Percentiles rank a stretch among this genome's conserved stretches.
Conservation (phyloP, 305 asterid species). For the Salvia sclarea region DNA sequence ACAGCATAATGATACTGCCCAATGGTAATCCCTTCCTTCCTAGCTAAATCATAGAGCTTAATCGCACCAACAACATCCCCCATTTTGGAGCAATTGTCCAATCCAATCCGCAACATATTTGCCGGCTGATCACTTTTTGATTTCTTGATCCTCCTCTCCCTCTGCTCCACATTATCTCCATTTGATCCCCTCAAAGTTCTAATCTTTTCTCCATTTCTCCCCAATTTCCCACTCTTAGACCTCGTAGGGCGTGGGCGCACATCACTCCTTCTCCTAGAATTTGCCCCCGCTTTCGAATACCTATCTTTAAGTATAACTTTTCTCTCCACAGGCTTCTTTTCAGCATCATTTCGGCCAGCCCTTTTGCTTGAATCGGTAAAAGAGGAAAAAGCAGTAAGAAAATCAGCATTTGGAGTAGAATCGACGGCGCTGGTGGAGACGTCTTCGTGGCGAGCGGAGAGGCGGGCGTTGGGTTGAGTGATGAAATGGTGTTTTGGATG, state of each 20-base stretch:
- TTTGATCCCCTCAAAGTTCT: slow-evolving; percentile 27
- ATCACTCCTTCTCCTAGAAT: slow-evolving; percentile 36
- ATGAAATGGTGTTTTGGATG: slow-evolving; percentile 24
- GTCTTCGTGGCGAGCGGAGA: slow-evolving; percentile 36
- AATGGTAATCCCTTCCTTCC: slow-evolving; percentile 53
- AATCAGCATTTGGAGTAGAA: slow-evolving; percentile 32
- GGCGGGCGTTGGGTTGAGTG: slow-evolving; percentile 34
- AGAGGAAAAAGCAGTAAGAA: slow-evolving; percentile 44
- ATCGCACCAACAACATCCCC: slow-evolving; percentile 75
- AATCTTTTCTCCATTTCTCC: slow-evolving; percentile 22
- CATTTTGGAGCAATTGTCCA: slow-evolving; percentile 75
- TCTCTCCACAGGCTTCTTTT: slow-evolving; percentile 41
- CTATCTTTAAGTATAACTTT: slow-evolving; percentile 48
- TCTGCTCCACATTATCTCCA: slow-evolving; percentile 36
- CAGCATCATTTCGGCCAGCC: slow-evolving; percentile 24
- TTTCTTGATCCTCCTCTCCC: slow-evolving; percentile 47
- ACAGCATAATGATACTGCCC: slow-evolving; percentile 80
- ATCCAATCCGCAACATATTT: slow-evolving; percentile 54
- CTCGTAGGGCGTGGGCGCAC: background rate
- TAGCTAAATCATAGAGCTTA: slow-evolving; percentile 61
- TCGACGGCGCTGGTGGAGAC: slow-evolving; percentile 33
- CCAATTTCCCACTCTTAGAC: slow-evolving; percentile 2
- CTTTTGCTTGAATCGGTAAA: slow-evolving; percentile 30
- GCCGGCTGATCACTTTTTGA: slow-evolving; percentile 44
- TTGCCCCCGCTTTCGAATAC: slow-evolving; percentile 39